Conservation (phyloP, 2,329 filamentous ascomycete genomes). For the Periconia sp. region DNA sequence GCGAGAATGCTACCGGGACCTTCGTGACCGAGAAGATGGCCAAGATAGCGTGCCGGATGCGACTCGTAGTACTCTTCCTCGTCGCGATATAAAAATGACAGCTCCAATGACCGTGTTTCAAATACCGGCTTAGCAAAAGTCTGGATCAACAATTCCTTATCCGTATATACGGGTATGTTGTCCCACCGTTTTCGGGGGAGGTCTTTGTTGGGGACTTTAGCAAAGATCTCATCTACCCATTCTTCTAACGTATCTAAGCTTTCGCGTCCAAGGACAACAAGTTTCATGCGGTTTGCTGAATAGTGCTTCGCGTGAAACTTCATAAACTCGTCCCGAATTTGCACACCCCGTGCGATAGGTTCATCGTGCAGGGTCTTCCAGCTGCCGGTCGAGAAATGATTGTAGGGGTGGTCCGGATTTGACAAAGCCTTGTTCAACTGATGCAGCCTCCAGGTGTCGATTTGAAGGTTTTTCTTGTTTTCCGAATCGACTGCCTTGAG, state of each 20-base stretch:
- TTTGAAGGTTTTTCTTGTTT: constrained; percentile 97
- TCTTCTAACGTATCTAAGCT: constrained; percentile 79
- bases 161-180: constrained; percentile 63
- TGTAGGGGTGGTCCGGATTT: constrained; percentile 85
- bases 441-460: constrained; percentile 83
- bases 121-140: constrained; percentile 91
- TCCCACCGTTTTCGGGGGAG: constrained; percentile 73
- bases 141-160: constrained; percentile 69
- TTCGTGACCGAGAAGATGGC: constrained; percentile 89
- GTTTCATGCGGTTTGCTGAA: constrained; percentile 92
- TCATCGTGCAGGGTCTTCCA: constrained; percentile 83
- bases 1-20: constrained; percentile 91
- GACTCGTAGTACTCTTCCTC: constrained; percentile 80
- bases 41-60: constrained; percentile 84
- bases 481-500: constrained; percentile 90
- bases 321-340: constrained; percentile 89
- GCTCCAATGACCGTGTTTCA: constrained; percentile 79
- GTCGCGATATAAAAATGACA: constrained; percentile 85
- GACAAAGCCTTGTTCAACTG: constrained; percentile 89
- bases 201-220: constrained; percentile 80
- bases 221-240: constrained; percentile 86
- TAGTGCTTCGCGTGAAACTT: constrained; percentile 90
- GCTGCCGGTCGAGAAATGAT: constrained; percentile 91
- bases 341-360: constrained; percentile 78
- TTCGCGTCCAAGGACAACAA: constrained; percentile 84